Evolutionary conservation across 2,329 filamentous ascomycete species (phyloP).

Genomic region (Exophiala lecanii-corni): DNA sequence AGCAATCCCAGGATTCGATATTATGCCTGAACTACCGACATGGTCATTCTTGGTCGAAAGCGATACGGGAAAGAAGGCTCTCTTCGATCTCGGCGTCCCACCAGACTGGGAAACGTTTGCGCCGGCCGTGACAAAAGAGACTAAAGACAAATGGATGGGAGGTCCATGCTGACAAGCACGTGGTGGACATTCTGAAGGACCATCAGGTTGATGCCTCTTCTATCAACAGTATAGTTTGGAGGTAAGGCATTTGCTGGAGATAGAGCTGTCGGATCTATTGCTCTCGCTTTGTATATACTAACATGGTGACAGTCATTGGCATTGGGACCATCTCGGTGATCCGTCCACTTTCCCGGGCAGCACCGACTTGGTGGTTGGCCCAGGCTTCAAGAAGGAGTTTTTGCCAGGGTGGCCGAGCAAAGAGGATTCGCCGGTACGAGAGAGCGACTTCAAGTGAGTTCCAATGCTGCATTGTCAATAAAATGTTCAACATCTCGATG

Average conservation of each 20-base stretch:
- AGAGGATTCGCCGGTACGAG: conserved; percentile 28
- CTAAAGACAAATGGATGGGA: conserved; percentile 6
- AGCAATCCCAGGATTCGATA: conserved; percentile 9
- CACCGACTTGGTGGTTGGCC: conserved; percentile 51
- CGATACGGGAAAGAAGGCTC: conserved; percentile 26
- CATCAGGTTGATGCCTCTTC: conserved; percentile 9
- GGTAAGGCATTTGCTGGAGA: conserved; percentile 3
- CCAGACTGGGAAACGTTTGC: conserved; percentile 13
- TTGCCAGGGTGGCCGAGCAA: conserved; percentile 46
- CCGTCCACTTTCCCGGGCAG: conserved; percentile 16
- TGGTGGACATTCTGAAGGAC: conserved; percentile 22
- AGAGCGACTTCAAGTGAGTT: conserved; percentile 33
- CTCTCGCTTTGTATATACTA: background rate
- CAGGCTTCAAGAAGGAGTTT: conserved; percentile 46
- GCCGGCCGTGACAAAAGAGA: conserved; percentile 1
- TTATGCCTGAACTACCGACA: conserved; percentile 14
- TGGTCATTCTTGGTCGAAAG: conserved; percentile 44
- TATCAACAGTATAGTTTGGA: conserved; percentile 15
- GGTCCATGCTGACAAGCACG: conserved; percentile 19
- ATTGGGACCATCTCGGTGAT: conserved; percentile 24
- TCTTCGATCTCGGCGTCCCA: conserved; percentile 37
- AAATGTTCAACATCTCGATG: too few relatives aligned
- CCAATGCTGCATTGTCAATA: too few relatives aligned
- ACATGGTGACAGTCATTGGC: conserved; percentile 18
- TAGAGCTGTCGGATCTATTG: too few relatives aligned